Percentiles rank a stretch among this genome's conserved stretches.
Evolutionary conservation across 768 basidiomycete species (phyloP).

Genomic region (Lactarius akahatsu): DNA sequence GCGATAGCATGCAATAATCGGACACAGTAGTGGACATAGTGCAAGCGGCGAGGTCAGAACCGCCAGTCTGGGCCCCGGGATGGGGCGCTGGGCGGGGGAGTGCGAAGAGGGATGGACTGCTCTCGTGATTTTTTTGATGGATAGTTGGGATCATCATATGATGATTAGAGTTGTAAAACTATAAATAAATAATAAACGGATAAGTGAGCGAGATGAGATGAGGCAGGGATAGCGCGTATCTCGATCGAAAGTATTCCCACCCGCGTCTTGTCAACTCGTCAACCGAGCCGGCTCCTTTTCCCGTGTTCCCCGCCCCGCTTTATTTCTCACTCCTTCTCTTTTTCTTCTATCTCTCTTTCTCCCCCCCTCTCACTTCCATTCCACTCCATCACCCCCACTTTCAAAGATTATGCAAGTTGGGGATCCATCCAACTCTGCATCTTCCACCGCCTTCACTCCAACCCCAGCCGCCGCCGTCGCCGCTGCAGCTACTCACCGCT

Average conservation of each 20-base stretch:
- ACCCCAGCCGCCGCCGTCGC: constrained; percentile 16
- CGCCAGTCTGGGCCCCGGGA: not conserved
- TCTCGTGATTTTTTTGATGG: constrained; percentile 2
- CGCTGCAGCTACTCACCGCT: constrained; percentile 14
- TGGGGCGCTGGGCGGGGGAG: not conserved
- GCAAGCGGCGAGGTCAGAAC: not conserved
- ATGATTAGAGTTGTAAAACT: not conserved
- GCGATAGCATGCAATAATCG: not conserved
- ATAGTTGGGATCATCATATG: not conserved
- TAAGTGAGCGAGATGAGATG: not conserved
- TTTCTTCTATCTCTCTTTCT: constrained; percentile 7
- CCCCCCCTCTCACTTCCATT: constrained; percentile 11
- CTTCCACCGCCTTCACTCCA: constrained; percentile 11
- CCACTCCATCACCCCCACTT: not conserved
- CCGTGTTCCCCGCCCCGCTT: not conserved
- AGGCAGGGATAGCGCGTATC: not conserved
- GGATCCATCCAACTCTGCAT: constrained; percentile 19
- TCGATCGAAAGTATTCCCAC: not conserved
- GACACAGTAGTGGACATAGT: not conserved
- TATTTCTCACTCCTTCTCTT: constrained; percentile 5
- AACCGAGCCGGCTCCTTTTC: not conserved
- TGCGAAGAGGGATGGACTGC: not conserved
- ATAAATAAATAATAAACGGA: not conserved
- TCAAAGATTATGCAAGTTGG: constrained; percentile 17
- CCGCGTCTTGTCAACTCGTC: not conserved